Base-by-base conservation (phyloP, 2,329 filamentous ascomycete species). In the Thelonectria rubi region DNA sequence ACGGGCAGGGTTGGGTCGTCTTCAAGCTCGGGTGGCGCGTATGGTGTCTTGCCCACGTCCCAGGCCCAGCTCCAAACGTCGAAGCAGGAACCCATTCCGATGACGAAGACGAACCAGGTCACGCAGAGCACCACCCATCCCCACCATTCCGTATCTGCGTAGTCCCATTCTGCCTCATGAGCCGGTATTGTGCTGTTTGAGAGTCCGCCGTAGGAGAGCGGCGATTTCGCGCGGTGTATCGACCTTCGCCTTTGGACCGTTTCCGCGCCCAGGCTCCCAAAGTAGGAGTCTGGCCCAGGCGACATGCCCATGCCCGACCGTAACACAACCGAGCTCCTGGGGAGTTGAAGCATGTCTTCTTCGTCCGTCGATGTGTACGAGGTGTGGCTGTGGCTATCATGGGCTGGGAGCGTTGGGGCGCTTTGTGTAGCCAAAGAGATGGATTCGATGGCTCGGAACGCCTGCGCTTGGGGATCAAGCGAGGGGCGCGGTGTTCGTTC, bases 61-160 rank as follows among this genome's bases (percentile, higher is more conserved):
- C 95, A 99, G 2, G 95, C 95, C 95, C 95, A 99, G 77, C 90
- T 95, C 95, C 95, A 99, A 20, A 98, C 88, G 20, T 91, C 94
- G 47, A 98, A 84, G 76, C 93, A 97, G 52, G 92, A 97, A 55
- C 95, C 95, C 91, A 99, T 98, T 32, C 95, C 95, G 1, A 95
- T 88, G 18, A 98, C 93, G 75, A 99, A 98, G 24, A 97, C 93
- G 46, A 96, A 80, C 95, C 96, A 99, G 0, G 96, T 99, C 48
- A 92, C 90, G 42, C 91, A 80, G 32, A 99, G 81, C 49, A 99
- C 90, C 8, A 97, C 90, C 93, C 94, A 99, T 1, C 95, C 95
- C 94, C 95, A 99, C 89, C 92, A 97, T 72, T 95, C 94, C 1
- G 95, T 99, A 79, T 97, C 94, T 43, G 90, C 88, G 74, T 98